Evolutionary conservation across 805 yeast genomes (phyloP).

Genomic region (Grigorovia humatica): DNA sequence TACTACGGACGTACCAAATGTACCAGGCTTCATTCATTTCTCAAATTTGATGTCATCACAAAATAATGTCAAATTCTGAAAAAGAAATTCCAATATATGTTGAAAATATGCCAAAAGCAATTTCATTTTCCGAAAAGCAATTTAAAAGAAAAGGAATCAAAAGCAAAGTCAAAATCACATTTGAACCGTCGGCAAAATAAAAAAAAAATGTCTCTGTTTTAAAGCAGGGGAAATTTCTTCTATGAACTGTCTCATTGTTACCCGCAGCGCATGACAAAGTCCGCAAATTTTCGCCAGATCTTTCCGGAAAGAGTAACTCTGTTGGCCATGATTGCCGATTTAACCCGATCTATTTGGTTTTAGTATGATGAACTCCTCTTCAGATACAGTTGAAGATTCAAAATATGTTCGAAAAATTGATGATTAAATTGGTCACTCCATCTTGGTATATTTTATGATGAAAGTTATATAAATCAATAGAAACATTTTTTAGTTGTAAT

Average conservation of each 20-base stretch:
- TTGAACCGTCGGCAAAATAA: too few relatives aligned
- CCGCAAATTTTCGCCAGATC: neutral
- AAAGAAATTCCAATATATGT: neutral
- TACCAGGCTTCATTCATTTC: too few relatives aligned
- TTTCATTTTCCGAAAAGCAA: neutral
- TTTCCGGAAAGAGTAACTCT: neutral
- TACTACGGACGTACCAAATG: too few relatives aligned
- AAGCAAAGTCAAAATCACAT: neutral
- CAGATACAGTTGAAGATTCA: neutral
- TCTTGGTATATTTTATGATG: neutral
- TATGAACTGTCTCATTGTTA: neutral
- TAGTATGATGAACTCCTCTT: neutral
- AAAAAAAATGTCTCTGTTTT: too few relatives aligned
- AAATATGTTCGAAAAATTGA: too few relatives aligned
- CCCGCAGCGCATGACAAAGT: neutral
- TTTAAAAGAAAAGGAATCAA: too few relatives aligned
- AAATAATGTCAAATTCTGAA: too few relatives aligned
- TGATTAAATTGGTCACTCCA: neutral
- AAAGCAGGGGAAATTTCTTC: neutral
- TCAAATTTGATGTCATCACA: too few relatives aligned
- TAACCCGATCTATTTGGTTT: neutral
- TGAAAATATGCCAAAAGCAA: neutral
- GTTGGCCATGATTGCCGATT: neutral
- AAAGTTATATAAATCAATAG: neutral
- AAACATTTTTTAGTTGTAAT: neutral